phyloP scores from a whole-genome alignment of 768 basidiomycete species.

The Clitopilus passeckerianus region DNA sequence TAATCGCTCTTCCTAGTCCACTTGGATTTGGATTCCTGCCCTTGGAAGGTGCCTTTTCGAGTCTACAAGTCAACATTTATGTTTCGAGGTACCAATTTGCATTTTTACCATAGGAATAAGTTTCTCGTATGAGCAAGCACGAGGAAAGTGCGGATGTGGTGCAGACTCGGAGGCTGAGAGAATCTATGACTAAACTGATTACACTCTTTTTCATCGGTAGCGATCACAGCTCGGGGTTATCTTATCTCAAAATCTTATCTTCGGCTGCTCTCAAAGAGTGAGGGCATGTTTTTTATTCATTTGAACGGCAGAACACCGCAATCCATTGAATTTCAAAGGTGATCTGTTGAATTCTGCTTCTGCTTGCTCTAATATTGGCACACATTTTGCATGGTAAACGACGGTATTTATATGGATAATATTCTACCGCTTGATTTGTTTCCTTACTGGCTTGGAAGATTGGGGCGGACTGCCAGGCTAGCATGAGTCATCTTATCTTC shows the following conservation, averaged over 20 bases:
- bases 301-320: slow-evolving; percentile 2
- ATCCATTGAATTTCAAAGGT: too few species aligned
- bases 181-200: neutral
- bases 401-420: too few species aligned
- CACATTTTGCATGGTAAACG: too few species aligned
- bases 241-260: neutral
- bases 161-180: neutral
- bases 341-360: too few species aligned
- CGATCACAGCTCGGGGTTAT: neutral
- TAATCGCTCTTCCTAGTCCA: slow-evolving; percentile 92
- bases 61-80: neutral
- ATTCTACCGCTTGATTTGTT: too few species aligned
- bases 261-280: too few species aligned
- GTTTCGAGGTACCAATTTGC: neutral
- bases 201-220: neutral
- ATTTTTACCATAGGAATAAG: neutral
- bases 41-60: slow-evolving; percentile 35
- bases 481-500: neutral
- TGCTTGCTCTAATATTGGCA: neutral
- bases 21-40: slow-evolving; percentile 61
- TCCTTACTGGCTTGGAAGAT: slow-evolving; percentile 10
- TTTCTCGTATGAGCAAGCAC: neutral
- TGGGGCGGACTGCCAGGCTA: slow-evolving; percentile 6
- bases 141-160: neutral
- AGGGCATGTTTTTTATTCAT: slow-evolving; percentile 5